Evolutionary conservation across 345 rosid species (phyloP).

Genomic region (Bruguiera sexangula): DNA sequence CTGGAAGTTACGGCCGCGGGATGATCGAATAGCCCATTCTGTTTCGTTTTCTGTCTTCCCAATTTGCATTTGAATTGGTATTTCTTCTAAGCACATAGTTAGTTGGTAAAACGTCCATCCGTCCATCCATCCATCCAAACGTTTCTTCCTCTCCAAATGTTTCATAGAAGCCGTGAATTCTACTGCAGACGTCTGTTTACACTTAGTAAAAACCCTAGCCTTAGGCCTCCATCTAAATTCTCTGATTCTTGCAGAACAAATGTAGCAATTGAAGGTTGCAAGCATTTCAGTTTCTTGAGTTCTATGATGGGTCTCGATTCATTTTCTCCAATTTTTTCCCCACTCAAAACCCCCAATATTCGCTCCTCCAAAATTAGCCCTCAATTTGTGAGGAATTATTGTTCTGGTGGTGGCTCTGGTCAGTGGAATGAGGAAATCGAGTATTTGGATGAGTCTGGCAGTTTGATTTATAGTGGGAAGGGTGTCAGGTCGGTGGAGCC

Average conservation of each 20-base stretch:
- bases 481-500: constrained; percentile 90
- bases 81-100: no score
- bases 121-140: no score
- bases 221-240: constrained; percentile 21
- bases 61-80: no score
- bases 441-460: constrained; percentile 91
- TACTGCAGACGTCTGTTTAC: constrained; percentile 27
- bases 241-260: constrained; percentile 17
- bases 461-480: constrained; percentile 69
- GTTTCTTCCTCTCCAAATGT: no score
- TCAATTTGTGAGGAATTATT: constrained; percentile 40
- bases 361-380: background rate
- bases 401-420: constrained; percentile 47
- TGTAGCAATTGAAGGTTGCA: constrained; percentile 11
- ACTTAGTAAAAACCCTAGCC: constrained; percentile 30
- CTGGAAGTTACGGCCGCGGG: no score
- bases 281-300: constrained; percentile 16
- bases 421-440: constrained; percentile 84
- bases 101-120: no score
- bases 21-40: no score
- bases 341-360: constrained; percentile 20
- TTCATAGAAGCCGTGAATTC: no score
- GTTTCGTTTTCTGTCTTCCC: no score
- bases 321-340: constrained; percentile 14
- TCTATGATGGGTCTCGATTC: constrained; percentile 23